phyloP scores from a whole-genome alignment of 352 stramenopile species.

The Hyphochytrium catenoides region DNA sequence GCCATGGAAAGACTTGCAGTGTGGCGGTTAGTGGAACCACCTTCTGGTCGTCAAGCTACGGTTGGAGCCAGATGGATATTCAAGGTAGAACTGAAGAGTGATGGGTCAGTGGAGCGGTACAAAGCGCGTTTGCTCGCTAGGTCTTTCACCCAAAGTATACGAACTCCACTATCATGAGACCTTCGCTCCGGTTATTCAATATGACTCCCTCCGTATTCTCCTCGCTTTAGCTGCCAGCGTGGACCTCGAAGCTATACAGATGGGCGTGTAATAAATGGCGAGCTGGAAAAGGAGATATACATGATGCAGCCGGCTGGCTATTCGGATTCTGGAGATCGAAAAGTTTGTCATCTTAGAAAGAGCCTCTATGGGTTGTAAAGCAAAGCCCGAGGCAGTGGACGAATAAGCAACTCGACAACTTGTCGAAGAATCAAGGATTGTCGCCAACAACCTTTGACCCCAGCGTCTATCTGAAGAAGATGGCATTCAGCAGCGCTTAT shows the following conservation, averaged over 20 bases:
- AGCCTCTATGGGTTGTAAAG: conserved; percentile 8
- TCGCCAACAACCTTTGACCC: conserved; percentile 6
- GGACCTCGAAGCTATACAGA: not conserved
- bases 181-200: conserved; percentile 6
- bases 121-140: conserved; percentile 11
- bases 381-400: conserved; percentile 5
- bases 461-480: conserved; percentile 3
- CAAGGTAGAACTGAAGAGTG: too few species aligned
- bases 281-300: not conserved
- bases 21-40: too few species aligned
- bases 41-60: too few species aligned
- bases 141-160: conserved; percentile 10
- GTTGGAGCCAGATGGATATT: too few species aligned
- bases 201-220: conserved; percentile 5
- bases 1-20: too few species aligned
- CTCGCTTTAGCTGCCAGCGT: not conserved
- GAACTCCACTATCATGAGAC: conserved; percentile 13
- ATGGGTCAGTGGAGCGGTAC: conserved; percentile 9
- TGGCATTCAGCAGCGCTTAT: not conserved
- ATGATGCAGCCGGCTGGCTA: conserved; percentile 1
- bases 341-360: conserved; percentile 1
- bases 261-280: not conserved
- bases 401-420: conserved; percentile 2
- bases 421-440: conserved; percentile 3
- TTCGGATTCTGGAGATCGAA: not conserved